Conservation (phyloP, 352 stramenopile genomes). For the Plasmopara halstedii region DNA sequence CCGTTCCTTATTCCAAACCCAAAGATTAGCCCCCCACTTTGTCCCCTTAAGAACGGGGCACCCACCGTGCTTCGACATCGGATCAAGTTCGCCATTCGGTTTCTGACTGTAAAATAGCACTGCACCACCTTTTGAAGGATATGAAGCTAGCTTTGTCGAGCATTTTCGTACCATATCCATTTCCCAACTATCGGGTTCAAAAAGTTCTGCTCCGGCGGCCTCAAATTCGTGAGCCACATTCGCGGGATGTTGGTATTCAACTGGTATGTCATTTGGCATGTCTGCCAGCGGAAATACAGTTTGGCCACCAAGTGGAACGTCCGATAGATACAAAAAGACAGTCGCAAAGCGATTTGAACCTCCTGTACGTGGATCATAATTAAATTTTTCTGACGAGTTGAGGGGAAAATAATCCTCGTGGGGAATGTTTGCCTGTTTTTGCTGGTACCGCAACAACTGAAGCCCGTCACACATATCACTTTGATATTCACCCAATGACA, state of each 20-base stretch:
- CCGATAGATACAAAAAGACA: conserved; percentile 78
- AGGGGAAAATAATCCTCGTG: conserved; percentile 92
- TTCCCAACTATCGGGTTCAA: conserved; percentile 60
- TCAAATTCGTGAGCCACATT: conserved; percentile 36
- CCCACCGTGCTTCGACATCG: conserved; percentile 83
- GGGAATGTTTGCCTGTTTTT: conserved; percentile 90
- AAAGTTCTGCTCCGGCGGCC: conserved; percentile 39
- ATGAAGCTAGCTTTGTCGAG: conserved; percentile 66
- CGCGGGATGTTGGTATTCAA: conserved; percentile 41
- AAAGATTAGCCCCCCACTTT: conserved; percentile 97
- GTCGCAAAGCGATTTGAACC: conserved; percentile 82
- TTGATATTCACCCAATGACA: conserved; percentile 86
- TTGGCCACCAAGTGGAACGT: conserved; percentile 69
- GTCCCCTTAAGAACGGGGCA: conserved; percentile 92
- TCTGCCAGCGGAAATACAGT: conserved; percentile 75
- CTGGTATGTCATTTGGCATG: conserved; percentile 62
- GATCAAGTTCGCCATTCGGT: conserved; percentile 89
- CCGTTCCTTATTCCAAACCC: conserved; percentile 93
- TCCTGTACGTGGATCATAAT: conserved; percentile 66
- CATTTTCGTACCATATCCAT: conserved; percentile 74
- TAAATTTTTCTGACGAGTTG: conserved; percentile 44
- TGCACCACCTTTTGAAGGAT: conserved; percentile 83
- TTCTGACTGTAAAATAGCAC: conserved; percentile 98
- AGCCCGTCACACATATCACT: conserved; percentile 91
- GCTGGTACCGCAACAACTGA: conserved; percentile 93